These are phyloP conservation scores for Pneumocystis canis DNA, from an alignment of 1,139 yeast genomes.

Conservation along the genomic window DNA sequence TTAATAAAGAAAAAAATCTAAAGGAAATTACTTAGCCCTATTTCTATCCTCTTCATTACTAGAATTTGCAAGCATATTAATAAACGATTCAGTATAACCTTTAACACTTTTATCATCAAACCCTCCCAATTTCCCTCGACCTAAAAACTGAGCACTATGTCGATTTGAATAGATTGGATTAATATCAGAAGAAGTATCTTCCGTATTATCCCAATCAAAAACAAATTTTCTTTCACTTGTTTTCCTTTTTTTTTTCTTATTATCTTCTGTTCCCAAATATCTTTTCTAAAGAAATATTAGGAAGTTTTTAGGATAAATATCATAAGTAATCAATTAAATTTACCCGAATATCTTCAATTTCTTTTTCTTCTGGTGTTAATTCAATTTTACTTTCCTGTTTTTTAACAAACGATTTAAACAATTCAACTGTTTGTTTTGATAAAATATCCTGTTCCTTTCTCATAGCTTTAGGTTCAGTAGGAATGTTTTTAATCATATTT, in stretches of 20 bases:
- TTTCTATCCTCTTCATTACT: constrained; percentile 1
- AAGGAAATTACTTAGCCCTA: constrained; percentile 2
- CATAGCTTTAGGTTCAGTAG: not conserved
- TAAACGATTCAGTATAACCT: not conserved
- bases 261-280: constrained; percentile 1
- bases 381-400: constrained; percentile 4
- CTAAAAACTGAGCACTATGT: constrained; percentile 19
- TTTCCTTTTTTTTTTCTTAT: constrained; percentile 13
- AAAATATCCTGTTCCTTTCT: not conserved
- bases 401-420: constrained; percentile 6
- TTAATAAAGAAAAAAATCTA: not conserved
- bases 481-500: not conserved
- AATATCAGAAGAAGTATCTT: constrained; percentile 43
- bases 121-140: constrained; percentile 9
- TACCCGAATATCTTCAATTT: constrained; percentile 1
- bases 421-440: not conserved
- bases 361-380: constrained; percentile 9
- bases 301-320: not conserved
- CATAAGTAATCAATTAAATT: not conserved
- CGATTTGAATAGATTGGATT: constrained; percentile 29
- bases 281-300: not conserved
- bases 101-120: constrained; percentile 2
- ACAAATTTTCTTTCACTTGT: constrained; percentile 31
- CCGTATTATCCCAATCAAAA: constrained; percentile 56
- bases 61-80: constrained; percentile 3